These are phyloP conservation scores for Sergeia podlipaevii DNA, from an alignment of 208 protist species.

Conservation along the genomic window DNA sequence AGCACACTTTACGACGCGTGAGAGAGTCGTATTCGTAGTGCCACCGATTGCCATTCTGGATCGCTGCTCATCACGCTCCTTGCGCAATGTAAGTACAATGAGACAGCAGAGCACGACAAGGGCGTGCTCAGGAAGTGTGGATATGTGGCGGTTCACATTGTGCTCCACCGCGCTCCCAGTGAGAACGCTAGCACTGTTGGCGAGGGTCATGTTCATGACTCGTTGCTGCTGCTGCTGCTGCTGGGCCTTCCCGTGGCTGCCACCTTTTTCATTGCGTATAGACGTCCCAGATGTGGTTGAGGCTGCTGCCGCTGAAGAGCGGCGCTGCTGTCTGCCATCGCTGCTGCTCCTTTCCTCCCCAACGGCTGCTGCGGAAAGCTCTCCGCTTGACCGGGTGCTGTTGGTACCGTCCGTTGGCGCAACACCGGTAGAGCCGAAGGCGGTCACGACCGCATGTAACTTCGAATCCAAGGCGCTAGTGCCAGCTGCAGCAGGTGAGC, in stretches of 20 bases:
- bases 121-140: constrained; percentile 67
- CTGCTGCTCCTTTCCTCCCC: background rate
- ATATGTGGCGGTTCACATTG: constrained; percentile 50
- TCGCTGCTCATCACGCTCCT: constrained; percentile 33
- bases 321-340: background rate
- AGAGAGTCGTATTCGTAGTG: background rate
- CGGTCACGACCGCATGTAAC: no score
- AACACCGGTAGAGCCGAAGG: no score
- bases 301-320: background rate
- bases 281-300: background rate
- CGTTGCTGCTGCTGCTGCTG: background rate
- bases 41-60: constrained; percentile 17
- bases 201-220: constrained; percentile 21
- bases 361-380: background rate
- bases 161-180: constrained; percentile 36
- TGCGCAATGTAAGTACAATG: constrained; percentile 47
- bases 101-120: constrained; percentile 77
- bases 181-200: constrained; percentile 44
- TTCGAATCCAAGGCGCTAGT: background rate
- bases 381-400: no score
- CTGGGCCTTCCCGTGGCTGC: constrained; percentile 17
- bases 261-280: no score
- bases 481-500: background rate
- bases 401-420: no score
- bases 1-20: no score